Evolutionary conservation across 768 basidiomycete species (phyloP).

Genomic region (Suillus occidentalis): DNA sequence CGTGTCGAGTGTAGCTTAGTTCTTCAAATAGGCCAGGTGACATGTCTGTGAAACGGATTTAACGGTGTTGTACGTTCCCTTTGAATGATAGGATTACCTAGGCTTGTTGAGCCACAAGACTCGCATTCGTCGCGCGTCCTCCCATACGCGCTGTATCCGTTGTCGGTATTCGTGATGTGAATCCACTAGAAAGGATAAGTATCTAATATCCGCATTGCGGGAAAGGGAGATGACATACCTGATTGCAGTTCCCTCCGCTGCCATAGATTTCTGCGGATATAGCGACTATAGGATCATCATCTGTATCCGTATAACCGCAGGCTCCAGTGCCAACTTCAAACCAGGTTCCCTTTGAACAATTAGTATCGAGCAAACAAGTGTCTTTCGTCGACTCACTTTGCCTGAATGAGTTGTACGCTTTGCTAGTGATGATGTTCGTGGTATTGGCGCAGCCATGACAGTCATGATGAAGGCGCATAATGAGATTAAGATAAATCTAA

Average conservation of each 20-base stretch:
- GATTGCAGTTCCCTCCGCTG: constrained; percentile 55
- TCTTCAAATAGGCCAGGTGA: constrained; percentile 59
- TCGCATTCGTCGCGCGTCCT: constrained; percentile 58
- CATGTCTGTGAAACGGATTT: constrained; percentile 49
- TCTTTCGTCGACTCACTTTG: constrained; percentile 42
- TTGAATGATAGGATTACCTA: constrained; percentile 43
- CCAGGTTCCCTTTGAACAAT: constrained; percentile 59
- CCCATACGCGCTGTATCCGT: constrained; percentile 49
- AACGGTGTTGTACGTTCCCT: constrained; percentile 7
- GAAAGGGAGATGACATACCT: constrained; percentile 40
- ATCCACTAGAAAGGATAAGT: constrained; percentile 46
- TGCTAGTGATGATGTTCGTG: constrained; percentile 35
- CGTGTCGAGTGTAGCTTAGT: constrained; percentile 43
- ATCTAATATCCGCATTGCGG: neutral
- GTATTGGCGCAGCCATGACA: constrained; percentile 40
- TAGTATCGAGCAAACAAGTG: neutral
- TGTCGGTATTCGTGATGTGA: constrained; percentile 57
- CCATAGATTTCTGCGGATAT: constrained; percentile 56
- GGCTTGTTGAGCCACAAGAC: constrained; percentile 48
- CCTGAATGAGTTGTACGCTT: constrained; percentile 57
- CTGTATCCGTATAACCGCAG: constrained; percentile 54
- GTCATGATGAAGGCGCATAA: constrained; percentile 45
- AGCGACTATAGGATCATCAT: constrained; percentile 60
- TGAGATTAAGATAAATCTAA: constrained; percentile 31
- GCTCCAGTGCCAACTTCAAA: constrained; percentile 61